phyloP scores from a whole-genome alignment of 2,329 filamentous ascomycete genomes.

The Pseudogymnoascus sp. region DNA sequence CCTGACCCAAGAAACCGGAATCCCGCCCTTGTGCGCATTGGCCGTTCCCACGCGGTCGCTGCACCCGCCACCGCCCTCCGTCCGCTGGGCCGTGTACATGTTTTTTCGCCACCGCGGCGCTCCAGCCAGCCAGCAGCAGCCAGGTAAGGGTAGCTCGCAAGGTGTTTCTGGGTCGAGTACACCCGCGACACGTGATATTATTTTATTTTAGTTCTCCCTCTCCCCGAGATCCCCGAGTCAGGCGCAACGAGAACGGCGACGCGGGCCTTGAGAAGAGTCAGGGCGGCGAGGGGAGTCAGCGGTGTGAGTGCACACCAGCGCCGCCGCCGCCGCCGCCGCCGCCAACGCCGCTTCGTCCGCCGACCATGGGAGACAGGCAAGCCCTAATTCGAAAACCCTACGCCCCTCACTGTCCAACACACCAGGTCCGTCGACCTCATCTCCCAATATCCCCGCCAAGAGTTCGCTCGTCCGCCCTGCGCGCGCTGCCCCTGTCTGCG shows the following conservation, averaged over 20 bases:
- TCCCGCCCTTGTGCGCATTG: not conserved
- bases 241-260: not conserved
- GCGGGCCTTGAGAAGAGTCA: not conserved
- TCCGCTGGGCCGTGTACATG: not conserved
- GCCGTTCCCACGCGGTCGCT: not conserved
- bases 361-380: not conserved
- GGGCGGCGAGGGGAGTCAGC: not conserved
- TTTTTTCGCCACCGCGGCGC: not conserved
- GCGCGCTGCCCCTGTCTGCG: not conserved
- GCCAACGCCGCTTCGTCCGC: not conserved
- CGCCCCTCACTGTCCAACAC: not conserved
- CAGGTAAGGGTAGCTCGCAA: slow-evolving; percentile 2
- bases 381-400: slow-evolving; percentile 2
- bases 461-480: not conserved
- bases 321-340: not conserved
- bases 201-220: too few relatives aligned
- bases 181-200: not conserved
- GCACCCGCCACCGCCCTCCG: not conserved
- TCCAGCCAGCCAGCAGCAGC: not conserved
- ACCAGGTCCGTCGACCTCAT: not conserved
- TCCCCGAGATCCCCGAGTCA: not conserved
- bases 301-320: not conserved
- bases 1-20: not conserved
- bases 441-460: not conserved
- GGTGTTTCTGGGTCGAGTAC: not conserved